Evolutionary conservation across 2,329 filamentous ascomycete genomes (phyloP).

Genomic region (Cordyceps tenuipes): DNA sequence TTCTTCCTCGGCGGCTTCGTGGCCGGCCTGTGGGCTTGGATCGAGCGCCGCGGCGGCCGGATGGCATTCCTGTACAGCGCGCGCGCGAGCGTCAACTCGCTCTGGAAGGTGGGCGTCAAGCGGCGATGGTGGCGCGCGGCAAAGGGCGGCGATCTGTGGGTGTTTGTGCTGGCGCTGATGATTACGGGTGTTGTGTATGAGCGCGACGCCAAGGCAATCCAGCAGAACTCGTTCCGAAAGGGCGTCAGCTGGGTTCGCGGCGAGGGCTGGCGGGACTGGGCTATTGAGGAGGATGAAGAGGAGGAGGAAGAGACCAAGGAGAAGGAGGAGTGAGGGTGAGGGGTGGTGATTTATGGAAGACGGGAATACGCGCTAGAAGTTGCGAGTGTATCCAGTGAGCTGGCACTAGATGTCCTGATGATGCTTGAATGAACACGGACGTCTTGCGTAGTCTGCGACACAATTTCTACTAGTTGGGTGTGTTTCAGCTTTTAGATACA

Average conservation of each 20-base stretch:
- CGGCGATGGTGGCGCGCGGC: conserved; percentile 78
- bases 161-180: conserved; percentile 74
- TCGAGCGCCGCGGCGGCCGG: conserved; percentile 58
- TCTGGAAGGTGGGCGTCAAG: conserved; percentile 95
- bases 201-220: conserved; percentile 57
- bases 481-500: too few relatives aligned
- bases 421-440: too few relatives aligned
- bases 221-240: conserved; percentile 60
- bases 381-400: neutral
- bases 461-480: too few relatives aligned
- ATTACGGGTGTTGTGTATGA: conserved; percentile 73
- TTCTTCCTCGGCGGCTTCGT: conserved; percentile 86
- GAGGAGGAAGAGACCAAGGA: conserved; percentile 25
- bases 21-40: conserved; percentile 75
- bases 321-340: conserved; percentile 22
- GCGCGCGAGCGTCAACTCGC: conserved; percentile 67
- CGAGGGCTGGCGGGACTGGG: conserved; percentile 66
- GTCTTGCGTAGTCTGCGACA: too few relatives aligned
- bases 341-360: neutral
- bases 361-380: too few relatives aligned
- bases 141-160: conserved; percentile 71
- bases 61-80: conserved; percentile 71
- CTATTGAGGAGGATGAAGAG: conserved; percentile 37
- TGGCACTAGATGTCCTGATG: neutral
- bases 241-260: conserved; percentile 65